Conservation (phyloP, 2,329 filamentous ascomycete genomes). For the Parastagonospora nodorum region DNA sequence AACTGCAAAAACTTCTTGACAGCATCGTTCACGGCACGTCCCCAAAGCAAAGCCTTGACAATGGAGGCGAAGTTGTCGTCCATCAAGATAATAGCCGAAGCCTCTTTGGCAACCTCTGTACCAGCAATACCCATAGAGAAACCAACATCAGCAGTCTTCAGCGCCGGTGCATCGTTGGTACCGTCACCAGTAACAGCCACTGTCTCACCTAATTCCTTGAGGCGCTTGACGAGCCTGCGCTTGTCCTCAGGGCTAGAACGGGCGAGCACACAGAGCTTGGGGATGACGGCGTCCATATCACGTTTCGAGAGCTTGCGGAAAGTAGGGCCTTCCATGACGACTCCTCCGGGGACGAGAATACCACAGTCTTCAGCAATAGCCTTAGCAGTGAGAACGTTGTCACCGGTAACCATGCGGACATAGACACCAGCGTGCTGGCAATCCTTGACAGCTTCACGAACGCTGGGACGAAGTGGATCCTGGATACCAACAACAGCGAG, state of each 20-base stretch:
- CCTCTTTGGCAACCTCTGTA: slow-evolving; percentile 84
- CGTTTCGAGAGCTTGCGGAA: slow-evolving; percentile 73
- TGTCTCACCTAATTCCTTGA: slow-evolving; percentile 72
- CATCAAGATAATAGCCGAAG: slow-evolving; percentile 84
- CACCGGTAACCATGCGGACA: slow-evolving; percentile 85
- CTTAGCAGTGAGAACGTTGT: slow-evolving; percentile 78
- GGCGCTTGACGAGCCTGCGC: slow-evolving; percentile 65
- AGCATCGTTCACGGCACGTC: slow-evolving; percentile 54
- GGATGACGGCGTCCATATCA: slow-evolving; percentile 62
- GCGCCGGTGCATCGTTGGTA: slow-evolving; percentile 80
- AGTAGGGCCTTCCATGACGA: slow-evolving; percentile 78
- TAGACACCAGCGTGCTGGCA: slow-evolving; percentile 79
- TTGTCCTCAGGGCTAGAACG: slow-evolving; percentile 74
- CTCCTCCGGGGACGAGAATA: slow-evolving; percentile 70
- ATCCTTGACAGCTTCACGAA: slow-evolving; percentile 72
- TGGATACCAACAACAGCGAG: slow-evolving; percentile 79
- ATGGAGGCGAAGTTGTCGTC: slow-evolving; percentile 89
- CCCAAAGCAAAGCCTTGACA: slow-evolving; percentile 82
- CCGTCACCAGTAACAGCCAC: slow-evolving; percentile 84
- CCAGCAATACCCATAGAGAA: slow-evolving; percentile 87
- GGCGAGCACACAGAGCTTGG: slow-evolving; percentile 69
- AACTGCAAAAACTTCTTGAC: slow-evolving; percentile 57
- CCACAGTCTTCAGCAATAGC: slow-evolving; percentile 81
- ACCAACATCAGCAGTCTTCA: slow-evolving; percentile 80
- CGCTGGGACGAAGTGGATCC: slow-evolving; percentile 76